These are phyloP conservation scores for Microsporum canis DNA, from an alignment of 2,329 filamentous ascomycete genomes.

Conservation along the genomic window DNA sequence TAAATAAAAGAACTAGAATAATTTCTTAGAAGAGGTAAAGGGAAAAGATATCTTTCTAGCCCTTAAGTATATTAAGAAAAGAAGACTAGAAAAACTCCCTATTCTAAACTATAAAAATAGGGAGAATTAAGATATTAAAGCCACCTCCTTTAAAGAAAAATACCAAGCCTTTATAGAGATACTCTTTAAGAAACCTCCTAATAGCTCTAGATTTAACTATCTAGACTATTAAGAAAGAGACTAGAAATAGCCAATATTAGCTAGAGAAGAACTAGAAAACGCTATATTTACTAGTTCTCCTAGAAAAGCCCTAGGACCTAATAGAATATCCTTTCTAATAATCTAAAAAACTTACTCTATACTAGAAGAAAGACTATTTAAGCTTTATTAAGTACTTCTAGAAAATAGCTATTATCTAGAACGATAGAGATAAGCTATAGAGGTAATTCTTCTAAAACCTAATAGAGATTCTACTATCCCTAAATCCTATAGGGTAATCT, in stretches of 20 bases:
- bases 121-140: background rate
- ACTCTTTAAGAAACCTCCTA: background rate
- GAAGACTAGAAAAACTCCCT: background rate
- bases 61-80: background rate
- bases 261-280: background rate
- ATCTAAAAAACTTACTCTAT: background rate
- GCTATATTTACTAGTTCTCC: background rate
- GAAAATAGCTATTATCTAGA: constrained; percentile 7
- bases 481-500: constrained; percentile 18
- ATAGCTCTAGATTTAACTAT: background rate
- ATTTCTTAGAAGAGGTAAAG: background rate
- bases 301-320: background rate
- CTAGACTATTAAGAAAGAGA: background rate
- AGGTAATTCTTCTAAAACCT: constrained; percentile 19
- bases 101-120: background rate
- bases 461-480: constrained; percentile 15
- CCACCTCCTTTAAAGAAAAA: background rate
- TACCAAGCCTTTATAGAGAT: background rate
- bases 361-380: background rate
- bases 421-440: constrained; percentile 12
- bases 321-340: background rate
- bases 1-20: background rate
- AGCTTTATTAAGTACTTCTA: background rate
- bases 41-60: background rate
- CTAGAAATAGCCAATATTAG: background rate